These are phyloP conservation scores for Russula griseocarnosa DNA, from an alignment of 768 basidiomycete genomes.

Conservation along the genomic window DNA sequence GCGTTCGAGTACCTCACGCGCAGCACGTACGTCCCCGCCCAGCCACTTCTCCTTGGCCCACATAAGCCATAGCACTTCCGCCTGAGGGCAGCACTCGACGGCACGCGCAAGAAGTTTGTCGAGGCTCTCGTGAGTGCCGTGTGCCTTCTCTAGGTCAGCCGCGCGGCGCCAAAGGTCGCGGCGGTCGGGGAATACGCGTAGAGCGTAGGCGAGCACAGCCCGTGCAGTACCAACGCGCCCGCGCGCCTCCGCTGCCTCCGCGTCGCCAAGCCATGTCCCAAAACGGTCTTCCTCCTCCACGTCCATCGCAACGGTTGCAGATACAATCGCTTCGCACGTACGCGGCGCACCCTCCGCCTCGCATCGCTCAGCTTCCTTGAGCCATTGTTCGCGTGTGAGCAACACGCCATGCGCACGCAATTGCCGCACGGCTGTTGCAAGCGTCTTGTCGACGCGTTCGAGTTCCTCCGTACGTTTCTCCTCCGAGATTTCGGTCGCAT, in stretches of 20 bases:
- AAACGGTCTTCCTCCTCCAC: slow-evolving; percentile 91
- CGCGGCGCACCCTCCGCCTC: slow-evolving; percentile 79
- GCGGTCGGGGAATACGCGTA: slow-evolving; percentile 86
- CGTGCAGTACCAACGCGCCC: slow-evolving; percentile 79
- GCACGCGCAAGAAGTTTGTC: slow-evolving; percentile 79
- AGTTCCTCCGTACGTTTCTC: slow-evolving; percentile 61
- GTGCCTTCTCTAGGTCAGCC: slow-evolving; percentile 88
- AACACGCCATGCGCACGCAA: slow-evolving; percentile 81
- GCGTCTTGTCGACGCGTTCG: slow-evolving; percentile 79
- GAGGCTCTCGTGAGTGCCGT: slow-evolving; percentile 80
- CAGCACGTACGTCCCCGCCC: slow-evolving; percentile 79
- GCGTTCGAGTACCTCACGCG: slow-evolving; percentile 80
- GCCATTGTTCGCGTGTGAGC: slow-evolving; percentile 87
- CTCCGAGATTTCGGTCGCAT: slow-evolving; percentile 43
- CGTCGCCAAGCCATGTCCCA: slow-evolving; percentile 89
- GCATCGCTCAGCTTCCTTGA: slow-evolving; percentile 90
- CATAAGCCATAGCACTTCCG: slow-evolving; percentile 97
- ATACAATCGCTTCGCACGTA: slow-evolving; percentile 92
- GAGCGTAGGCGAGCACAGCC: slow-evolving; percentile 84
- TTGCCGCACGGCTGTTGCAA: slow-evolving; percentile 76
- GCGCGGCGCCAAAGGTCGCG: slow-evolving; percentile 85
- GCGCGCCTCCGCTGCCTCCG: slow-evolving; percentile 70
- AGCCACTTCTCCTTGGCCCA: slow-evolving; percentile 97
- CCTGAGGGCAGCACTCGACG: slow-evolving; percentile 88
- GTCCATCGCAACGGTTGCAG: slow-evolving; percentile 90